Evolutionary conservation across 768 basidiomycete species (phyloP).

Genomic region (Suillus placidus): DNA sequence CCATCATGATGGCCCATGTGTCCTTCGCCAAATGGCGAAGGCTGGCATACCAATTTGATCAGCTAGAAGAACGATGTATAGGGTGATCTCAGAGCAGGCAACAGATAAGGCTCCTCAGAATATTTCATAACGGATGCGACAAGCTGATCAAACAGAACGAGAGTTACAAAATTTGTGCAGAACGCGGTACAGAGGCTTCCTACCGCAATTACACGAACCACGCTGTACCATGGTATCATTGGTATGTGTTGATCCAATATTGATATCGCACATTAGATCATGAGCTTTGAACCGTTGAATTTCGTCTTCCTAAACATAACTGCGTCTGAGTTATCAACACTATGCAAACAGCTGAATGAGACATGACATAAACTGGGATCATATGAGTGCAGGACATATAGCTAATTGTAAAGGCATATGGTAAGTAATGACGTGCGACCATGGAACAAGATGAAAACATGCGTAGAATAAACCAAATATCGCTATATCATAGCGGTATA

Average conservation of each 20-base stretch:
- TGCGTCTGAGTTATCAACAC: background rate
- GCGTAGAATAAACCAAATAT: conserved; percentile 13
- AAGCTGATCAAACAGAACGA: too few relatives aligned
- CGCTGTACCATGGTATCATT: background rate
- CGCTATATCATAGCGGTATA: conserved; percentile 6
- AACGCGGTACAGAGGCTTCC: background rate
- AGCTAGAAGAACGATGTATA: too few relatives aligned
- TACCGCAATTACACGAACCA: background rate
- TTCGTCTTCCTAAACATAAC: background rate
- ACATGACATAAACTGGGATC: background rate
- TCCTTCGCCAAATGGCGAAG: background rate
- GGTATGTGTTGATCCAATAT: background rate
- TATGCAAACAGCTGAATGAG: background rate
- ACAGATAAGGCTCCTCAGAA: too few relatives aligned
- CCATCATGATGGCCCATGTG: too few relatives aligned
- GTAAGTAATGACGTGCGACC: conserved; percentile 2
- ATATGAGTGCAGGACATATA: conserved; percentile 4
- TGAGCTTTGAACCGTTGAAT: background rate
- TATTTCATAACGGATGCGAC: background rate
- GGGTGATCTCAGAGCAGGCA: too few relatives aligned
- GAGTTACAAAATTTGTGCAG: background rate
- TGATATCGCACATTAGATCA: background rate
- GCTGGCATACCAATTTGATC: background rate
- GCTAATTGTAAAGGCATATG: conserved; percentile 4
- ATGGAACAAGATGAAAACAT: conserved; percentile 9